Evolutionary conservation across 495 filamentous ascomycete genomes (phyloP).

Genomic region (Halenospora varia): DNA sequence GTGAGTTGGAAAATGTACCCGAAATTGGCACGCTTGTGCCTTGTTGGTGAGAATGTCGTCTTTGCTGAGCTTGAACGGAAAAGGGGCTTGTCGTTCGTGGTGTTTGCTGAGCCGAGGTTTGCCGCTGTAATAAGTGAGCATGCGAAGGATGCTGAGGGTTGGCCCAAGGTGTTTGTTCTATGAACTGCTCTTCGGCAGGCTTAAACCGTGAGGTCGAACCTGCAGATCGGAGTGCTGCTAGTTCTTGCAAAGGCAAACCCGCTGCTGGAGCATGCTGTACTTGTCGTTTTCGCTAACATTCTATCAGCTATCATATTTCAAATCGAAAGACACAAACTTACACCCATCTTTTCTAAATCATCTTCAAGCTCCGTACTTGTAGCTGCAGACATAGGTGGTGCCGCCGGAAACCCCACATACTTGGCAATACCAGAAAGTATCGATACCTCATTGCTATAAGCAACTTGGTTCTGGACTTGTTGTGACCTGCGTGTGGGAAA

Average conservation of each 20-base stretch:
- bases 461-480: constrained; percentile 72
- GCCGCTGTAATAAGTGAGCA: constrained; percentile 31
- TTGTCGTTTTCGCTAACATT: constrained; percentile 30
- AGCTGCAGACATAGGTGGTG: constrained; percentile 72
- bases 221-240: constrained; percentile 28
- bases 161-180: constrained; percentile 82
- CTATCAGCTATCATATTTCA: constrained; percentile 22
- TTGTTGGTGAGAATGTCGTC: constrained; percentile 22
- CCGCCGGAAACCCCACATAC: constrained; percentile 91
- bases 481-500: constrained; percentile 68
- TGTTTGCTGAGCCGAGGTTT: constrained; percentile 20
- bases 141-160: constrained; percentile 83
- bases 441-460: constrained; percentile 91
- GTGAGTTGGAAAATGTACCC: constrained; percentile 24
- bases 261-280: constrained; percentile 7
- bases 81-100: constrained; percentile 25
- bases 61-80: constrained; percentile 15
- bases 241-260: constrained; percentile 32
- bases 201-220: constrained; percentile 36
- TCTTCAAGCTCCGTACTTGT: constrained; percentile 72
- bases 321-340: constrained; percentile 46
- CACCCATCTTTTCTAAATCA: constrained; percentile 85
- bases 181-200: constrained; percentile 75
- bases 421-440: constrained; percentile 87
- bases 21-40: constrained; percentile 13